Conservation (phyloP, 2,329 filamentous ascomycete species). For the Sporothrix humicola region DNA sequence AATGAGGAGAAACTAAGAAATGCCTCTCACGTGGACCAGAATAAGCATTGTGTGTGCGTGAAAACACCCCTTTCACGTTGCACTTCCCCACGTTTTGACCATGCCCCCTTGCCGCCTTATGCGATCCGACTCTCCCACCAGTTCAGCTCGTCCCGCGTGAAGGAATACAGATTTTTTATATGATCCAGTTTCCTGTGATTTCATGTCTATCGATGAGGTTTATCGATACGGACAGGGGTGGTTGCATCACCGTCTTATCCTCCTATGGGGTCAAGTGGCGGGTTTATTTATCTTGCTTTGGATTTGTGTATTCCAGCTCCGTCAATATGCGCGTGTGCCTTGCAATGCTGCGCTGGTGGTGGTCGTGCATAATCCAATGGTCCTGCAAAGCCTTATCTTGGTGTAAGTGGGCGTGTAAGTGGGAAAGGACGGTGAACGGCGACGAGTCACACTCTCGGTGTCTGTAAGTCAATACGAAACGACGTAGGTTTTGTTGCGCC, state of each 20-base stretch:
- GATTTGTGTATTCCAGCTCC: neutral
- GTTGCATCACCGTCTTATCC: neutral
- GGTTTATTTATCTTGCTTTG: neutral
- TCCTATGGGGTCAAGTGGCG: neutral
- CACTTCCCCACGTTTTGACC: constrained; percentile 24
- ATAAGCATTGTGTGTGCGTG: constrained; percentile 2
- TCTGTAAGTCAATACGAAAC: neutral
- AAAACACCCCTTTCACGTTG: neutral
- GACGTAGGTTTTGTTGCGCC: neutral
- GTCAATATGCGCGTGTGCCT: neutral
- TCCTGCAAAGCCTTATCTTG: constrained; percentile 34
- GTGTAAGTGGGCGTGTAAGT: constrained; percentile 29
- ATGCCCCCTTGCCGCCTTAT: neutral
- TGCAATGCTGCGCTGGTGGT: neutral
- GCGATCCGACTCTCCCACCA: constrained; percentile 1
- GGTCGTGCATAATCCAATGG: constrained; percentile 34
- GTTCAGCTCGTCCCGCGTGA: neutral
- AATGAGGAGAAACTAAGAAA: neutral
- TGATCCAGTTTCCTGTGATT: constrained; percentile 18
- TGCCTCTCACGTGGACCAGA: neutral
- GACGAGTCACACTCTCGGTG: neutral
- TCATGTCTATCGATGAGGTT: neutral
- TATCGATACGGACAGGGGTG: neutral
- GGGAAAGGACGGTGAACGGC: constrained; percentile 10
- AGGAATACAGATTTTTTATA: neutral